Evolutionary conservation across 768 basidiomycete genomes (phyloP).

Genomic region (Xerocomellus dryophilus): DNA sequence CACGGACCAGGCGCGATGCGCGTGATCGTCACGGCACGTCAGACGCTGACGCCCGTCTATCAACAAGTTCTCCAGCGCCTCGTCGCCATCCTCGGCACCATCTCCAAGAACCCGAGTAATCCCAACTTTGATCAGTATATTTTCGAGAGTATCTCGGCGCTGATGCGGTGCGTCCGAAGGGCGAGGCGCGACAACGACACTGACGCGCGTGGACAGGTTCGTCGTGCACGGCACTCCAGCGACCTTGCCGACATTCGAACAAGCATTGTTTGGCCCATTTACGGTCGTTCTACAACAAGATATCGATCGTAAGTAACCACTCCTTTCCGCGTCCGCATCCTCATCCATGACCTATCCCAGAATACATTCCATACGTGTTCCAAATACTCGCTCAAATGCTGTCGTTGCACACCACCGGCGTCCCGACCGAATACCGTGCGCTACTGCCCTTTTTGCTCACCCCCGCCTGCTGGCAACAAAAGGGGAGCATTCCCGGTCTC

Average conservation of each 20-base stretch:
- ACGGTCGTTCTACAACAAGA: slow-evolving; percentile 88
- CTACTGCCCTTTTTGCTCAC: slow-evolving; percentile 82
- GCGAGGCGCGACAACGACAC: not conserved
- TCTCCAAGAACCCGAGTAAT: slow-evolving; percentile 95
- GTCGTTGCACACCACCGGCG: slow-evolving; percentile 61
- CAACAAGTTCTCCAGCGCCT: slow-evolving; percentile 67
- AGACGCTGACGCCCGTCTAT: slow-evolving; percentile 67
- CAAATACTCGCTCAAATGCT: slow-evolving; percentile 96
- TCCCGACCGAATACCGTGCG: slow-evolving; percentile 75
- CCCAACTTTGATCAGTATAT: slow-evolving; percentile 97
- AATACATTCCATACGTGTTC: slow-evolving; percentile 97
- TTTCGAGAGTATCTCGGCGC: slow-evolving; percentile 92
- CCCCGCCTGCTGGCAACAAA: slow-evolving; percentile 86
- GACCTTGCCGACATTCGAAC: slow-evolving; percentile 74
- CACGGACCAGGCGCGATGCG: slow-evolving; percentile 80
- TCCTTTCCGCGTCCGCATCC: not conserved
- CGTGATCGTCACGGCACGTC: slow-evolving; percentile 84
- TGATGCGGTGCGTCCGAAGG: slow-evolving; percentile 62
- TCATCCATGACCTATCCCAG: slow-evolving; percentile 28
- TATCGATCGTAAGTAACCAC: slow-evolving; percentile 68
- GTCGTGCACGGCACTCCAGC: slow-evolving; percentile 67
- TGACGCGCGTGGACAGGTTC: slow-evolving; percentile 50
- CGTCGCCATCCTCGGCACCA: slow-evolving; percentile 78
- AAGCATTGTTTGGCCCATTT: slow-evolving; percentile 80
- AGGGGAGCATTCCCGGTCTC: slow-evolving; percentile 92